A percentile compares a stretch with the other conserved stretches of the same genome.
These are phyloP conservation scores for Paraleonurus japonicus DNA, from an alignment of 257 asterid genomes.

Conservation along the genomic window DNA sequence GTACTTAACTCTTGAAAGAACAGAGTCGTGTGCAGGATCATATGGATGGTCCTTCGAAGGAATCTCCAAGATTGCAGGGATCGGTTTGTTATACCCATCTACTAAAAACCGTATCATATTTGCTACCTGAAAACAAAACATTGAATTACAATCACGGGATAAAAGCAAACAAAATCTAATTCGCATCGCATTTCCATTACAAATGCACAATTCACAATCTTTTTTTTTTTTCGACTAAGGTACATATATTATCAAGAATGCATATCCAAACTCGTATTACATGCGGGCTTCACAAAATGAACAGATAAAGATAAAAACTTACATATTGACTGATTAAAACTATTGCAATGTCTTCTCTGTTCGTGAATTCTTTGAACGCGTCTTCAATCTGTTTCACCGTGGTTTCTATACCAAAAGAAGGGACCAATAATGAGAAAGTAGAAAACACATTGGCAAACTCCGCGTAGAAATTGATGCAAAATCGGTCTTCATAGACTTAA, in stretches of 20 bases:
- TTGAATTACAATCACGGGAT: neutral
- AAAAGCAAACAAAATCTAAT: neutral
- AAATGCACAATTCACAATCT: neutral
- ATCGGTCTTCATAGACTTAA: neutral
- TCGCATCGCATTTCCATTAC: neutral
- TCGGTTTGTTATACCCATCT: conserved; percentile 85
- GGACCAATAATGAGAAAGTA: conserved; percentile 14
- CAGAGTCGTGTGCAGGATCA: conserved; percentile 90
- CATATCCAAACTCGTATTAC: neutral
- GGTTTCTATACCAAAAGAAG: conserved; percentile 51
- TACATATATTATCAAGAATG: no score
- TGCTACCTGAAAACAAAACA: conserved; percentile 53
- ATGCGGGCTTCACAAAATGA: neutral
- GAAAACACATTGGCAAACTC: neutral
- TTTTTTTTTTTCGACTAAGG: neutral
- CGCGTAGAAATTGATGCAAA: neutral
- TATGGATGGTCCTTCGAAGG: conserved; percentile 96
- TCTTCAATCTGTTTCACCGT: conserved; percentile 88
- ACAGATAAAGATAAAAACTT: conserved; percentile 31
- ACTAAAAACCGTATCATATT: conserved; percentile 82
- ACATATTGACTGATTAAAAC: conserved; percentile 92
- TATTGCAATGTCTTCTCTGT: conserved; percentile 84
- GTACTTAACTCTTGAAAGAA: conserved; percentile 81
- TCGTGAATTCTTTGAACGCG: conserved; percentile 81
- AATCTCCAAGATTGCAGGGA: conserved; percentile 91